phyloP scores from a whole-genome alignment of 2,329 filamentous ascomycete species.

The Pseudocercospora cruenta region DNA sequence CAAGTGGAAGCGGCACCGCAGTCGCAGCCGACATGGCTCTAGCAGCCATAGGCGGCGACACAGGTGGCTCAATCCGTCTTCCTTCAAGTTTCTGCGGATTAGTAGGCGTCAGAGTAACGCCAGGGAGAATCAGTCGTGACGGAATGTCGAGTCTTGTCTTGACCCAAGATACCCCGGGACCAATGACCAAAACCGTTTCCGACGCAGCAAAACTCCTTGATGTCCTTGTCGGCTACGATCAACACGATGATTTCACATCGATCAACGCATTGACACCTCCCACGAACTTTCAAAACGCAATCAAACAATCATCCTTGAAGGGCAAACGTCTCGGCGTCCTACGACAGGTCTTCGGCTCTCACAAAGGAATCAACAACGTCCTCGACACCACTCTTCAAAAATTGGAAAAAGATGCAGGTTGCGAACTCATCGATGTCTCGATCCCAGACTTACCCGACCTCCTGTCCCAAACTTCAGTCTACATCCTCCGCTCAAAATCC shows the following conservation, averaged over 20 bases:
- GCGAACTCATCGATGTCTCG: slow-evolving; percentile 31
- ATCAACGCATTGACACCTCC: slow-evolving; percentile 24
- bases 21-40: slow-evolving; percentile 34
- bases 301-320: slow-evolving; percentile 21
- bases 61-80: slow-evolving; percentile 33
- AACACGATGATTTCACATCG: slow-evolving; percentile 26
- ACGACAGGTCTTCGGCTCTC: slow-evolving; percentile 28
- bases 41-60: slow-evolving; percentile 35
- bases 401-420: slow-evolving; percentile 23
- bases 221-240: slow-evolving; percentile 30
- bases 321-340: slow-evolving; percentile 32
- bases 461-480: slow-evolving; percentile 23
- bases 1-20: slow-evolving; percentile 35
- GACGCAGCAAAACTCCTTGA: slow-evolving; percentile 34
- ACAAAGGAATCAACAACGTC: slow-evolving; percentile 26
- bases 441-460: slow-evolving; percentile 30
- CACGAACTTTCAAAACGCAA: slow-evolving; percentile 25
- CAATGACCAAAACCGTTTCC: slow-evolving; percentile 30
- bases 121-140: slow-evolving; percentile 32
- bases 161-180: slow-evolving; percentile 33
- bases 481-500: slow-evolving; percentile 30
- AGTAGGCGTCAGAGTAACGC: slow-evolving; percentile 34
- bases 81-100: slow-evolving; percentile 34
- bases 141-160: slow-evolving; percentile 30
- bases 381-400: slow-evolving; percentile 22